These are phyloP conservation scores for Spinellus fusiger DNA, from an alignment of 192 early-diverging fungal species.

Conservation along the genomic window DNA sequence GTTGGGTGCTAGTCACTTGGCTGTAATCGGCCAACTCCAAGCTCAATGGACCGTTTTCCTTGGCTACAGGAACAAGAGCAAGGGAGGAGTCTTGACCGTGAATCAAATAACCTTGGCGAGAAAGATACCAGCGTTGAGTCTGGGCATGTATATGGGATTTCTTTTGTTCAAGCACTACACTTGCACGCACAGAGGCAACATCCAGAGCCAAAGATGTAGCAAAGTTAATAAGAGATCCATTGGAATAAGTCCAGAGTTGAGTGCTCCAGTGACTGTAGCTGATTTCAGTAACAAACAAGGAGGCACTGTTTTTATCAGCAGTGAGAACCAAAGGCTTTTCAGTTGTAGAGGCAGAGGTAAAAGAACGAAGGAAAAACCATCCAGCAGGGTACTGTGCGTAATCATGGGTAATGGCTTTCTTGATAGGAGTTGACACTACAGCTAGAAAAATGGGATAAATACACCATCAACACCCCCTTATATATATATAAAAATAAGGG, in stretches of 20 bases:
- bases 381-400: slow-evolving; percentile 27
- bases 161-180: neutral
- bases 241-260: slow-evolving; percentile 25
- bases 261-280: slow-evolving; percentile 2
- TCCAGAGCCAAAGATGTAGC: slow-evolving; percentile 11
- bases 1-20: neutral
- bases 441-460: neutral
- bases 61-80: neutral
- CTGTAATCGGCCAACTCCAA: neutral
- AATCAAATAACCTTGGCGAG: slow-evolving; percentile 13
- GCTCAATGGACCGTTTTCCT: neutral
- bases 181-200: neutral
- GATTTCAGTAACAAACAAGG: neutral
- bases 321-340: slow-evolving; percentile 13
- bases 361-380: slow-evolving; percentile 27
- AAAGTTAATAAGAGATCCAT: slow-evolving; percentile 21
- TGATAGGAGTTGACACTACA: slow-evolving; percentile 7
- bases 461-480: neutral
- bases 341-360: neutral
- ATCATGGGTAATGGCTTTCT: slow-evolving; percentile 14
- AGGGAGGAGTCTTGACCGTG: neutral
- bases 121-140: slow-evolving; percentile 12
- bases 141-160: neutral
- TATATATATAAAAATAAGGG: slow-evolving; percentile 24
- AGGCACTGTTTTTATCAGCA: neutral